Evolutionary conservation across 2,329 filamentous ascomycete species (phyloP).

Genomic region (Fusarium phyllophilum): DNA sequence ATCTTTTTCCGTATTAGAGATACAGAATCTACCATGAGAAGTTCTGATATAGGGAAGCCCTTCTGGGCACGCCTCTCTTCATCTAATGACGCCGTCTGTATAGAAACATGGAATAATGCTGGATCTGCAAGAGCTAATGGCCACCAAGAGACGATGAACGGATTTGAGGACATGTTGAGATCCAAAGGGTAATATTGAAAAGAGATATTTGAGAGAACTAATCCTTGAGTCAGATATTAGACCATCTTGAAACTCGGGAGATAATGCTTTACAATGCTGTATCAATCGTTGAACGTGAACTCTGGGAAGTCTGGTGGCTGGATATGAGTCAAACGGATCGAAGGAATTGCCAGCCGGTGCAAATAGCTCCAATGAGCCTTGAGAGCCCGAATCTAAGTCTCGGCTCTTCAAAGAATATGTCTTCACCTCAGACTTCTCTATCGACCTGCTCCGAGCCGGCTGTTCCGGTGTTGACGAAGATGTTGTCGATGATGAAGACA

Average conservation of each 20-base stretch:
- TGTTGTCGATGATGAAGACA: conserved; percentile 42
- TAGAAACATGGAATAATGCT: conserved; percentile 66
- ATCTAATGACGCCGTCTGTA: conserved; percentile 68
- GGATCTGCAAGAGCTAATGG: conserved; percentile 65
- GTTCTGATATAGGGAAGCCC: conserved; percentile 63
- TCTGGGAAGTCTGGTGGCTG: conserved; percentile 61
- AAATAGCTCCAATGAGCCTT: conserved; percentile 23
- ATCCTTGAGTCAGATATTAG: conserved; percentile 46
- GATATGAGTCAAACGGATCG: conserved; percentile 68
- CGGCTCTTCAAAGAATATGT: background rate
- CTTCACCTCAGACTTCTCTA: background rate
- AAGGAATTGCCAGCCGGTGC: conserved; percentile 50
- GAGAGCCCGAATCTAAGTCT: background rate
- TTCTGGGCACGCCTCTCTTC: conserved; percentile 62
- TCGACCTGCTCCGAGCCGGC: background rate
- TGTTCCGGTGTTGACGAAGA: conserved; percentile 2
- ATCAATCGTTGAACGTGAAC: conserved; percentile 65
- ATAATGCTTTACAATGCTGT: conserved; percentile 57
- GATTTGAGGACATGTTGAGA: conserved; percentile 61
- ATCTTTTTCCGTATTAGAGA: conserved; percentile 62
- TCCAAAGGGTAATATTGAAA: conserved; percentile 70
- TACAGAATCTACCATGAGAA: conserved; percentile 68
- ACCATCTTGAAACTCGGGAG: background rate
- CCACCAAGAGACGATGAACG: conserved; percentile 70
- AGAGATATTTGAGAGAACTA: conserved; percentile 66